Percentiles rank a stretch among this genome's conserved stretches.
Conservation (phyloP, 2,329 filamentous ascomycete genomes). For the Aureobasidium sp. region DNA sequence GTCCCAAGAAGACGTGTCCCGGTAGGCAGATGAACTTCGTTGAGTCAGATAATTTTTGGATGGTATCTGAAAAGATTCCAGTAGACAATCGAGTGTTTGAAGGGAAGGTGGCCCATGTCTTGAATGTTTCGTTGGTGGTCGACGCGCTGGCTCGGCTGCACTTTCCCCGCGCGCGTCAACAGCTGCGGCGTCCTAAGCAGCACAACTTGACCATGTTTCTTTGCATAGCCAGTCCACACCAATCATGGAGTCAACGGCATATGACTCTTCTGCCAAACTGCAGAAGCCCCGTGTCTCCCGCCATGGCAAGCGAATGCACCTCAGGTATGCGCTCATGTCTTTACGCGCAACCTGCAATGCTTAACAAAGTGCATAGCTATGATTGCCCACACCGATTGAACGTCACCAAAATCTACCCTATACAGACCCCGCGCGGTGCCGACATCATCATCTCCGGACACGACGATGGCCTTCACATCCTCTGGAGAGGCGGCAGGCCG, state of each 20-base stretch:
- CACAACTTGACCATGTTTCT: slow-evolving; percentile 1
- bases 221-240: not conserved
- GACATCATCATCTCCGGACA: slow-evolving; percentile 55
- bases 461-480: slow-evolving; percentile 49
- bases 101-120: not conserved
- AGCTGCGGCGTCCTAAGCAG: slow-evolving; percentile 2
- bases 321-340: slow-evolving; percentile 23
- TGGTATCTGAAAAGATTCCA: not conserved
- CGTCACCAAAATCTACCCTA: slow-evolving; percentile 51
- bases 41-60: too few species aligned
- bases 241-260: not conserved
- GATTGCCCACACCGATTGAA: slow-evolving; percentile 53
- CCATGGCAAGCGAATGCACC: slow-evolving; percentile 25
- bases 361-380: slow-evolving; percentile 41
- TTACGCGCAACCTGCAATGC: not conserved
- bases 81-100: not conserved
- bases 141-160: slow-evolving; percentile 10
- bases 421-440: slow-evolving; percentile 54
- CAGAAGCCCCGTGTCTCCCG: slow-evolving; percentile 14
- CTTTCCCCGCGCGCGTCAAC: slow-evolving; percentile 5
- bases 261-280: slow-evolving; percentile 8
- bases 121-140: not conserved
- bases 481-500: slow-evolving; percentile 54
- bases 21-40: too few species aligned
- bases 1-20: not conserved